Evolutionary conservation across 139 green algal genomes (phyloP).

Genomic region (Tetradesmus lagerheimii): DNA sequence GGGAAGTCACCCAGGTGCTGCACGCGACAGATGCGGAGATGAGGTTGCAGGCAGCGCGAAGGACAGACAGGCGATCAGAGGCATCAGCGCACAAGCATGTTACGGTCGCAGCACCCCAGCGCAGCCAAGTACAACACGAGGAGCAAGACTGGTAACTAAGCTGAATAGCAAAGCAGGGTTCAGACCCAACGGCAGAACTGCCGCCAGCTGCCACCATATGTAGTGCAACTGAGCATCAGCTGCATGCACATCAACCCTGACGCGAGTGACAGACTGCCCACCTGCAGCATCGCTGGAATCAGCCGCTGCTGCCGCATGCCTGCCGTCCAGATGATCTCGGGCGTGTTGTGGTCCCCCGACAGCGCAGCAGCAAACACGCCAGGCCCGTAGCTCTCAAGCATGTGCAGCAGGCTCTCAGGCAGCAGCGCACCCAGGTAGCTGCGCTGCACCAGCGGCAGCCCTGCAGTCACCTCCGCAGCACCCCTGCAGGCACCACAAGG

Average conservation of each 20-base stretch:
- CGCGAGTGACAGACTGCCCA: not conserved
- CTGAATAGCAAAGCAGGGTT: no score
- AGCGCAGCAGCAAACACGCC: constrained; percentile 86
- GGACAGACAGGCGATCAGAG: no score
- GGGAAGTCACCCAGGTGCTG: constrained; percentile 64
- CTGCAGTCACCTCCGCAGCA: constrained; percentile 38
- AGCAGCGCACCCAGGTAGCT: constrained; percentile 90
- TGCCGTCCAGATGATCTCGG: constrained; percentile 96
- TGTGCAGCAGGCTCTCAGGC: constrained; percentile 92
- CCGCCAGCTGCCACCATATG: no score
- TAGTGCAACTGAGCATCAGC: no score
- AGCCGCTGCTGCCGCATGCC: constrained; percentile 87
- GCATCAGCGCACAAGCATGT: no score
- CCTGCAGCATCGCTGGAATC: constrained; percentile 71
- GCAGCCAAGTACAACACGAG: no score
- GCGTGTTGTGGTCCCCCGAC: constrained; percentile 86
- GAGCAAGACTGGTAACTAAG: no score
- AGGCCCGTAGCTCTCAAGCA: constrained; percentile 78
- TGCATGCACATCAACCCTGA: not conserved
- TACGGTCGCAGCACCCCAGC: no score
- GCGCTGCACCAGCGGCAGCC: constrained; percentile 70
- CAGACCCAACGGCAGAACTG: no score
- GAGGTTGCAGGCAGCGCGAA: not conserved
- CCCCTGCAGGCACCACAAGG: constrained; percentile 26
- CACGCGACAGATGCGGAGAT: not conserved